phyloP scores from a whole-genome alignment of 208 protist genomes.

The Zelonia costaricensis region DNA sequence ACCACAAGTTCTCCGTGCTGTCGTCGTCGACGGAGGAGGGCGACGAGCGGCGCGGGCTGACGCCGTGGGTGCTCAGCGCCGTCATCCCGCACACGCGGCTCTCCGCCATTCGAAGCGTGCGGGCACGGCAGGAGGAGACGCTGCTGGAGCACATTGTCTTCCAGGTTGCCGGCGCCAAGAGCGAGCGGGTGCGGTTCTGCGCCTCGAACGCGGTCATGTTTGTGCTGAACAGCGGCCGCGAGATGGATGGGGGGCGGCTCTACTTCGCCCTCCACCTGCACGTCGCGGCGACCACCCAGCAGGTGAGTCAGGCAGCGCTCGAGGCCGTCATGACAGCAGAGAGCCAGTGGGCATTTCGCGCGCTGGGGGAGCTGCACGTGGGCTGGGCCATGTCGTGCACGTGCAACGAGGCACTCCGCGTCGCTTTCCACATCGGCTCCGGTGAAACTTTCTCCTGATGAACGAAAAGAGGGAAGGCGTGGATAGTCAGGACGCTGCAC shows the following conservation, averaged over 20 bases:
- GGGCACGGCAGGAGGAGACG: constrained; percentile 35
- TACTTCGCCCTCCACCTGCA: constrained; percentile 75
- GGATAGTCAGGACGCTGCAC: too few species aligned
- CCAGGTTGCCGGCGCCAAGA: constrained; percentile 39
- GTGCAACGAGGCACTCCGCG: constrained; percentile 57
- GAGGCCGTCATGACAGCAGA: constrained; percentile 28
- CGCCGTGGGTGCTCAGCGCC: constrained; percentile 78
- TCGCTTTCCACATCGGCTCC: constrained; percentile 29
- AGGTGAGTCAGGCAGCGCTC: neutral
- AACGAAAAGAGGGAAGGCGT: too few species aligned
- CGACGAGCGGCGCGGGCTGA: constrained; percentile 37
- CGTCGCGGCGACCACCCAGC: constrained; percentile 7
- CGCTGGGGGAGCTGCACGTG: constrained; percentile 48
- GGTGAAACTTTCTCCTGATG: neutral
- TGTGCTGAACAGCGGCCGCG: constrained; percentile 48
- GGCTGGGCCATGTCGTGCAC: constrained; percentile 63
- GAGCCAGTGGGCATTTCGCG: constrained; percentile 41
- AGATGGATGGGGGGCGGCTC: constrained; percentile 64
- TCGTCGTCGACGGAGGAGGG: constrained; percentile 27
- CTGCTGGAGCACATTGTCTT: constrained; percentile 63
- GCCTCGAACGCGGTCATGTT: constrained; percentile 51
- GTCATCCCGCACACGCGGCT: constrained; percentile 58
- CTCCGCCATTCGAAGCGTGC: constrained; percentile 17
- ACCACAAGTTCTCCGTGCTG: constrained; percentile 44
- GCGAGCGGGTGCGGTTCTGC: constrained; percentile 38